A percentile compares a stretch with the other conserved stretches of the same genome.
phyloP scores from a whole-genome alignment of 805 yeast genomes.

The Phaffomyces opuntiae region DNA sequence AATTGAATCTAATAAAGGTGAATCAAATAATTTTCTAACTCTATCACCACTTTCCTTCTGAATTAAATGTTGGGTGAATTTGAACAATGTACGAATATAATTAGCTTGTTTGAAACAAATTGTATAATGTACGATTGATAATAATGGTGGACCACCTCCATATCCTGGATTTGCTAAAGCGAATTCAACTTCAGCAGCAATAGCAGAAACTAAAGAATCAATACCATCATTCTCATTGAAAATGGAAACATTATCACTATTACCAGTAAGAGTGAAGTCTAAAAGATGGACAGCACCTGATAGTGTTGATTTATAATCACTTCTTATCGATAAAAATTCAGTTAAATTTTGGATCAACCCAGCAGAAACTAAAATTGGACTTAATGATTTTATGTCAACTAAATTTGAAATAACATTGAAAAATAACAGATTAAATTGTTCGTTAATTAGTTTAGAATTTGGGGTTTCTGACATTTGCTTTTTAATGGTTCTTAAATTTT shows the following conservation, averaged over 20 bases:
- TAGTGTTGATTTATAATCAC: constrained; percentile 47
- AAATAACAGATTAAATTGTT: constrained; percentile 40
- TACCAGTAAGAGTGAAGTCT: constrained; percentile 30
- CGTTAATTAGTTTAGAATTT: constrained; percentile 29
- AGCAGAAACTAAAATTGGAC: constrained; percentile 58
- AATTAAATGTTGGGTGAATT: constrained; percentile 55
- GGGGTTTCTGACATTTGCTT: constrained; percentile 39
- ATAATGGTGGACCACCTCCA: constrained; percentile 53
- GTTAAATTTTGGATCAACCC: constrained; percentile 65
- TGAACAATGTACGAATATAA: constrained; percentile 51
- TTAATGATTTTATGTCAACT: constrained; percentile 47
- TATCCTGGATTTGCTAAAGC: constrained; percentile 52
- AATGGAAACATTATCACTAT: constrained; percentile 45
- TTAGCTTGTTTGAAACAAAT: constrained; percentile 57
- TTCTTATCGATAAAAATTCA: constrained; percentile 48
- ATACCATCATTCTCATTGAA: constrained; percentile 69
- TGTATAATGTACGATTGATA: constrained; percentile 41
- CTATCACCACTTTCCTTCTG: constrained; percentile 78
- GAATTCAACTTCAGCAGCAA: constrained; percentile 57
- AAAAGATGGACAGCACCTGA: constrained; percentile 57
- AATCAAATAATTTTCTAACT: constrained; percentile 78
- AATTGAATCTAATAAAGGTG: constrained; percentile 60
- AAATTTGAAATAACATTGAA: constrained; percentile 60
- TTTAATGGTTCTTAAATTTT: constrained; percentile 57
- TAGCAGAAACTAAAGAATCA: constrained; percentile 46